Conservation (phyloP, 768 basidiomycete species). For the Crepidotus variabilis region DNA sequence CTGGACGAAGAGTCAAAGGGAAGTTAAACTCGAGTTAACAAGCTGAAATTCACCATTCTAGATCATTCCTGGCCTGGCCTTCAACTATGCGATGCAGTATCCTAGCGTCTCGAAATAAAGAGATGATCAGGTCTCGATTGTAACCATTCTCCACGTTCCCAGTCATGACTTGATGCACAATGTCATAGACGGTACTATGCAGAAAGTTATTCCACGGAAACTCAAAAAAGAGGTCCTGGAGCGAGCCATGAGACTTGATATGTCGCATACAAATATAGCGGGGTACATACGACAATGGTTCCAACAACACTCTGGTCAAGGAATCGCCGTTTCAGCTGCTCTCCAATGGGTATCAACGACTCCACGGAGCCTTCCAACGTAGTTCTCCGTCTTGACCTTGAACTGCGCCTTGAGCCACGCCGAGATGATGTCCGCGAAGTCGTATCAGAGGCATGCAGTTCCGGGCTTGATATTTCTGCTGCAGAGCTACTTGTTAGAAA, state of each 20-base stretch:
- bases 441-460: conserved; percentile 17
- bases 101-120: conserved; percentile 82
- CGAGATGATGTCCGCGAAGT: conserved; percentile 20
- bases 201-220: conserved; percentile 98
- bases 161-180: conserved; percentile 92
- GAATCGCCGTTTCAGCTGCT: conserved; percentile 76
- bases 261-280: conserved; percentile 2
- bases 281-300: conserved; percentile 66
- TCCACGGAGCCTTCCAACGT: conserved; percentile 31
- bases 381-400: conserved; percentile 47
- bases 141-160: conserved; percentile 79
- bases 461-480: conserved; percentile 11
- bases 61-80: conserved; percentile 77
- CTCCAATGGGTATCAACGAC: conserved; percentile 57
- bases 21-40: background rate
- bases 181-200: conserved; percentile 94
- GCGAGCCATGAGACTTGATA: background rate
- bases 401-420: conserved; percentile 51
- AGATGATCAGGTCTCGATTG: conserved; percentile 80
- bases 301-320: conserved; percentile 70
- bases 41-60: conserved; percentile 50
- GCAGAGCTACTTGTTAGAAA: background rate
- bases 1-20: conserved; percentile 29
- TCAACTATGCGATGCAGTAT: conserved; percentile 86
- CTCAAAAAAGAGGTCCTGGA: conserved; percentile 89